Conservation (phyloP, 139 green algal species). For the Prasinococcaceae sp. region DNA sequence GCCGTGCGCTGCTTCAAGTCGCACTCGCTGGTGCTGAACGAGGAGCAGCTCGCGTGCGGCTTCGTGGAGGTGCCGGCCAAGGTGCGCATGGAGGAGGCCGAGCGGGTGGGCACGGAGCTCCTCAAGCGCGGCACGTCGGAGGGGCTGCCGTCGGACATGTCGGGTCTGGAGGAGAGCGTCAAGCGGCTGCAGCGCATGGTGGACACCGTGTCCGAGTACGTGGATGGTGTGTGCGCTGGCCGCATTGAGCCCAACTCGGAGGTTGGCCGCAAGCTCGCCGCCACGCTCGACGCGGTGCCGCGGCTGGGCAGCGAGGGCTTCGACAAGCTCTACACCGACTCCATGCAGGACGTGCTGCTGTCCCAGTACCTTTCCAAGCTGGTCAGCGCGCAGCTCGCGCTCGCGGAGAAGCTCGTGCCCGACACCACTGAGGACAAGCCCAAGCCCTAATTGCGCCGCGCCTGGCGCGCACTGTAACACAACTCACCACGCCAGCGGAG, state of each 20-base stretch:
- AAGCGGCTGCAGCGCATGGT: conserved; percentile 38
- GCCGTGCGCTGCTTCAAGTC: too few relatives aligned
- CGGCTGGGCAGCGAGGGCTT: conserved; percentile 48
- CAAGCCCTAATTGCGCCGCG: too few relatives aligned
- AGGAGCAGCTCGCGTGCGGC: conserved; percentile 59
- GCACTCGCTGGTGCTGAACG: too few relatives aligned
- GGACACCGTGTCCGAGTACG: conserved; percentile 41
- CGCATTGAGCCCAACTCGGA: conserved; percentile 33
- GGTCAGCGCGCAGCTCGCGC: conserved; percentile 54
- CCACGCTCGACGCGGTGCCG: conserved; percentile 58
- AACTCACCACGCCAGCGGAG: too few relatives aligned
- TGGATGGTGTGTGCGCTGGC: conserved; percentile 48
- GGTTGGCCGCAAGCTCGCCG: conserved; percentile 63
- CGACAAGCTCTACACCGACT: conserved; percentile 52
- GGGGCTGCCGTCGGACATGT: conserved; percentile 34
- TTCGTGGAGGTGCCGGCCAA: conserved; percentile 65
- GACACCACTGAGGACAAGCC: too few relatives aligned
- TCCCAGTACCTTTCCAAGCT: conserved; percentile 70
- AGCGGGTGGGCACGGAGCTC: conserved; percentile 53
- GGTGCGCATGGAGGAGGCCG: conserved; percentile 45
- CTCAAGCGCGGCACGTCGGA: conserved; percentile 23
- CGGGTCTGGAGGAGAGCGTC: conserved; percentile 43
- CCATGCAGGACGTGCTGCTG: conserved; percentile 54
- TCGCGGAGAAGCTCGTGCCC: conserved; percentile 73
- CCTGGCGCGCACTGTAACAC: too few relatives aligned